phyloP scores from a whole-genome alignment of 2,329 filamentous ascomycete species.

The Hymenoscyphus infarciens region DNA sequence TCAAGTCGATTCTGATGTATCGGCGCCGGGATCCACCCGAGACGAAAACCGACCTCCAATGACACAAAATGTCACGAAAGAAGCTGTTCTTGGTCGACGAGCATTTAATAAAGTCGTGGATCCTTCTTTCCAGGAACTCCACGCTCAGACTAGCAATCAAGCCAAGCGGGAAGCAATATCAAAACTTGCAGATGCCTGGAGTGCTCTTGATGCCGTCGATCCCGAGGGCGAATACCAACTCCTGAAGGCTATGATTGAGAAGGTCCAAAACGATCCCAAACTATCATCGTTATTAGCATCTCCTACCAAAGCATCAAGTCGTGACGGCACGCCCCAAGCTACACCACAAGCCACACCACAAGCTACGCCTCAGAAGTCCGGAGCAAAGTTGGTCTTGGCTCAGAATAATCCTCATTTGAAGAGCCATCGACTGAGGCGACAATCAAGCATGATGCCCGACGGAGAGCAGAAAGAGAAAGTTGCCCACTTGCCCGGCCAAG shows the following conservation, averaged over 20 bases:
- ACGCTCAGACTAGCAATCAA: slow-evolving; percentile 69
- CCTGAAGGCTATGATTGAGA: slow-evolving; percentile 72
- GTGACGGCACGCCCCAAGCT: slow-evolving; percentile 57
- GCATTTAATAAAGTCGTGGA: slow-evolving; percentile 81
- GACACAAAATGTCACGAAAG: slow-evolving; percentile 65
- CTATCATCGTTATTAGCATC: slow-evolving; percentile 41
- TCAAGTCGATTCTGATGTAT: slow-evolving; percentile 27
- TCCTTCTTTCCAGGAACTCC: slow-evolving; percentile 76
- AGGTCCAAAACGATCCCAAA: slow-evolving; percentile 66
- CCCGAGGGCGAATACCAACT: slow-evolving; percentile 88
- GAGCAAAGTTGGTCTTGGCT: slow-evolving; percentile 66
- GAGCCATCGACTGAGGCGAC: slow-evolving; percentile 61
- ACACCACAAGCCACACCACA: slow-evolving; percentile 50
- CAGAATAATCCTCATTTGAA: slow-evolving; percentile 83
- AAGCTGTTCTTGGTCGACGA: slow-evolving; percentile 76
- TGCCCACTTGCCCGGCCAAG: slow-evolving; percentile 52
- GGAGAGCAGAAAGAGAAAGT: slow-evolving; percentile 43
- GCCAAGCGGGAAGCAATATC: slow-evolving; percentile 82
- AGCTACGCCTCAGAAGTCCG: slow-evolving; percentile 37
- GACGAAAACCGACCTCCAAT: slow-evolving; percentile 64
- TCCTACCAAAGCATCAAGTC: slow-evolving; percentile 41
- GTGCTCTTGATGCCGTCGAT: slow-evolving; percentile 77
- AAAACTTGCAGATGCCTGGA: slow-evolving; percentile 80
- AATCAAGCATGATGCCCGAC: slow-evolving; percentile 44
- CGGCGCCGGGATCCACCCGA: slow-evolving; percentile 25